Evolutionary conservation across 2,329 filamentous ascomycete genomes (phyloP), one percentile per base, ranked within the genome.

Genomic region (Westerdykella sp.): DNA sequence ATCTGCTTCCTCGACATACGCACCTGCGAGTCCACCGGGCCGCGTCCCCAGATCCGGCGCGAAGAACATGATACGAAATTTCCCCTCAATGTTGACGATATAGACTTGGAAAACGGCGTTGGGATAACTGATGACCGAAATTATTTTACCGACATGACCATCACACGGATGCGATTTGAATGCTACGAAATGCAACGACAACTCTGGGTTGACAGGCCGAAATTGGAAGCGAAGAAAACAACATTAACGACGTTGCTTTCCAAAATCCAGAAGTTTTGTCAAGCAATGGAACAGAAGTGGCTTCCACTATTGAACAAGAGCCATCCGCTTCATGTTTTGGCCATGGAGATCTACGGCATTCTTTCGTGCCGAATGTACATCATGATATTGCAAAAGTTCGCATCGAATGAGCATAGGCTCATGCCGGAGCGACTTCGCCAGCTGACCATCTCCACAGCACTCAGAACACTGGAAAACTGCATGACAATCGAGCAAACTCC

Each of bases 51-150:
- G 41, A 87, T 89, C 42, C 77, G 83, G n/a, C 73, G 76, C 32
- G 84, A 86, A 16, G 84, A 89, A 55, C 89, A 83, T 61, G 84
- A 87, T 53, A 87, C 85, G 0, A 79, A 77, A 47, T 74, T 87
- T 21, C 85, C 85, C 1, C 67, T 84, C 10, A 87, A 88, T 58
- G 77, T 84, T 46, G 74, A 87, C 47, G 85, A 88, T 50, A 68
- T 70, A 2, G 79, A 84, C 40, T 69, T 88, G n/a, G 55, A 56
- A 4, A 42, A 5, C 18, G 38, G 50, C 64, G 40, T 71, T 63
- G 37, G 51, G 65, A 5, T 68, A 1, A 69, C 65, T 1, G 69
- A 72, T 45, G 70, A 78, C 37, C 69, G 70, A 12, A 70, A 75
- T 14, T 62, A 69, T 34, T 89, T 82, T 74, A 87, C 85, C 0